These are phyloP conservation scores for Afroboletus lepidellus DNA, from an alignment of 1,284 basidiomycete genomes.

Conservation along the genomic window DNA sequence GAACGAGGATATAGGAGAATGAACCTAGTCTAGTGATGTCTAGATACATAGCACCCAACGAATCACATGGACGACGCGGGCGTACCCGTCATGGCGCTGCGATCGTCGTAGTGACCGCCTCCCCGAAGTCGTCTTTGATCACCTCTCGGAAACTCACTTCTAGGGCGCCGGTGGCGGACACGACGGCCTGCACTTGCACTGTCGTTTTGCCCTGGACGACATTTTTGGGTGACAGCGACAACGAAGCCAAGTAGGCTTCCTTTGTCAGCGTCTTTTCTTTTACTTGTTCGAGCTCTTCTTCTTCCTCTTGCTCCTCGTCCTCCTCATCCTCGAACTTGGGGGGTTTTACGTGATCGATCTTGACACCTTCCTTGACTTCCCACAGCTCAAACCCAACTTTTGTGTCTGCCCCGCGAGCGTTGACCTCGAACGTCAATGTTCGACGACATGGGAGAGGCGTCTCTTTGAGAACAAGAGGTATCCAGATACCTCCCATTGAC, in stretches of 20 bases:
- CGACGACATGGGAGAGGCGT: constrained; percentile 82
- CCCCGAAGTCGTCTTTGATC: constrained; percentile 38
- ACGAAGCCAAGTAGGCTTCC: constrained; percentile 55
- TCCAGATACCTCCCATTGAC: constrained; percentile 57
- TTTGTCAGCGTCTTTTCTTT: constrained; percentile 70
- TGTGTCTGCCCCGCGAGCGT: constrained; percentile 49
- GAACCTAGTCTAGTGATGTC: constrained; percentile 6
- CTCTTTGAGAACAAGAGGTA: constrained; percentile 67
- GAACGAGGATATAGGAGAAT: constrained; percentile 58
- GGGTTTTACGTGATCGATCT: constrained; percentile 65
- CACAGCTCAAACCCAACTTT: constrained; percentile 79
- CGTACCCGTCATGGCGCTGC: constrained; percentile 19
- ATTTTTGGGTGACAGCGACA: constrained; percentile 51
- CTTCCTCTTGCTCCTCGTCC: constrained; percentile 49
- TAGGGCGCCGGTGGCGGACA: constrained; percentile 49
- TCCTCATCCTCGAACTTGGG: constrained; percentile 48
- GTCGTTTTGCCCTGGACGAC: constrained; percentile 51
- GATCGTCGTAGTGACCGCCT: constrained; percentile 23
- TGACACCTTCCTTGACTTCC: constrained; percentile 83
- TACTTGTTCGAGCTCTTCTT: constrained; percentile 59
- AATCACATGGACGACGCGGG: background rate
- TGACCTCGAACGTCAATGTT: constrained; percentile 68
- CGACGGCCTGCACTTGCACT: constrained; percentile 64
- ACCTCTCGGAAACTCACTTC: constrained; percentile 49
- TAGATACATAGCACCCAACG: background rate